Evolutionary conservation across 179 eudicot species (phyloP).

Genomic region (Corrigiola litoralis): DNA sequence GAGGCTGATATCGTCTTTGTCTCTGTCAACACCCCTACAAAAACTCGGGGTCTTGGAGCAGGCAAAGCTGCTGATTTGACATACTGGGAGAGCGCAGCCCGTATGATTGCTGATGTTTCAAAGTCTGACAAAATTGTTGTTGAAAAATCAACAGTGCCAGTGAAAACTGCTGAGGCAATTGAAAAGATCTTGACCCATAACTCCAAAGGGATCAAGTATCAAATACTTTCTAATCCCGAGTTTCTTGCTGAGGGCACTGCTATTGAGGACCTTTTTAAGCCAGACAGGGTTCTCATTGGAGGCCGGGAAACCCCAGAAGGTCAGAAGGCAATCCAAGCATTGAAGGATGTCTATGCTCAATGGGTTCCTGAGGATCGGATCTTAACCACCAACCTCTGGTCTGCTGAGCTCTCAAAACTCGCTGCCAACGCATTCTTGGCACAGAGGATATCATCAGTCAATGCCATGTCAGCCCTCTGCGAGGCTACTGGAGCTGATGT

Average conservation of each 20-base stretch:
- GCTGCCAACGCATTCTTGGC: conserved; percentile 84
- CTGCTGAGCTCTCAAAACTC: conserved; percentile 83
- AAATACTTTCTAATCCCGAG: conserved; percentile 67
- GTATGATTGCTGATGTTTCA: conserved; percentile 75
- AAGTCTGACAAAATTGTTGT: conserved; percentile 66
- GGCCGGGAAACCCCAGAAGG: conserved; percentile 66
- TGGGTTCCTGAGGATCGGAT: conserved; percentile 74
- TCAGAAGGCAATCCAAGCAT: conserved; percentile 53
- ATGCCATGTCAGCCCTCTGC: conserved; percentile 83
- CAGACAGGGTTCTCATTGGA: conserved; percentile 63
- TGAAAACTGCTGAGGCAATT: conserved; percentile 73
- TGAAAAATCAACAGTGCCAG: conserved; percentile 72
- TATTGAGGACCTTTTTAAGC: conserved; percentile 44
- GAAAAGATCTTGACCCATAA: conserved; percentile 71
- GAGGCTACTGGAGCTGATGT: conserved; percentile 78
- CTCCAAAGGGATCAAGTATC: conserved; percentile 67
- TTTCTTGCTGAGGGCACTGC: conserved; percentile 74
- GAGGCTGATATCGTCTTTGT: conserved; percentile 70
- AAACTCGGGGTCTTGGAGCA: conserved; percentile 69
- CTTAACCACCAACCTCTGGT: conserved; percentile 71
- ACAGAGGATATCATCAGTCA: conserved; percentile 72
- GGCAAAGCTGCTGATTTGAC: conserved; percentile 77
- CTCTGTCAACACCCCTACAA: conserved; percentile 70
- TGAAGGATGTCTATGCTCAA: conserved; percentile 58
- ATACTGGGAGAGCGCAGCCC: conserved; percentile 78